Base-by-base conservation (phyloP, 352 stramenopile species). In the Phytopythium oedochilum region DNA sequence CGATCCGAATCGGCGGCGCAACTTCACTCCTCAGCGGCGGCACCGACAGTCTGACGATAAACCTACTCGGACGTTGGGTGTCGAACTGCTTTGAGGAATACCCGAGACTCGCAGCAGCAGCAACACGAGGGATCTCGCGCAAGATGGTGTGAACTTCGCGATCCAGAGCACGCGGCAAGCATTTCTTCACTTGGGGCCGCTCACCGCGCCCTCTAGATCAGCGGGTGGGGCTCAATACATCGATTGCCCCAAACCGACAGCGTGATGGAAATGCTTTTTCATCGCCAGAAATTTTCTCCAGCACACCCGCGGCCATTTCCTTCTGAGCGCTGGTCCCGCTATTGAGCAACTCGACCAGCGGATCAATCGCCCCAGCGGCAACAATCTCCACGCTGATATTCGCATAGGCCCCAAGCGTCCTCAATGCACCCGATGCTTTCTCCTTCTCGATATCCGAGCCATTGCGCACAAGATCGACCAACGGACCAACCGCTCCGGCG, bases 21-120 rank as follows among this genome's bases (percentile, higher is more conserved):
- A 63, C 60, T 12, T 42, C 55, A 1, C 36, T 60, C 1, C 32
- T 57, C 0, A 49, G n/a, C 5, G 60, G 60, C 9, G 50, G 31
- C 17, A 44, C 45, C 9, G 49, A 63, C 32, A 59, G 50, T 25
- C 7, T 63, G 6, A 47, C 44, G 23, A 59, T 68, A 32, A 68
- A 68, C 20, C 38, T 55, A 0, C 55, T 63, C 5, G 39, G 55
- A 22, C 44, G 43, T 1, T 68, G 49, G 44, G 31, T 50, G 6
- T 68, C 51, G 5, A 35, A 60, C 10, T 63, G 50, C 29, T 68
- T 59, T 23, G 31, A 63, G 53, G 36, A 46, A 15, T 68, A 68
- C 32, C 55, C 60, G 10, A n/a, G 38, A 3, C 55, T 48, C 14
- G 31, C 55, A 42, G 50, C 50, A 17, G 50, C 38, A 4, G 44